Conservation (phyloP, 257 asterid species). For the Solanum gracilifrons region DNA sequence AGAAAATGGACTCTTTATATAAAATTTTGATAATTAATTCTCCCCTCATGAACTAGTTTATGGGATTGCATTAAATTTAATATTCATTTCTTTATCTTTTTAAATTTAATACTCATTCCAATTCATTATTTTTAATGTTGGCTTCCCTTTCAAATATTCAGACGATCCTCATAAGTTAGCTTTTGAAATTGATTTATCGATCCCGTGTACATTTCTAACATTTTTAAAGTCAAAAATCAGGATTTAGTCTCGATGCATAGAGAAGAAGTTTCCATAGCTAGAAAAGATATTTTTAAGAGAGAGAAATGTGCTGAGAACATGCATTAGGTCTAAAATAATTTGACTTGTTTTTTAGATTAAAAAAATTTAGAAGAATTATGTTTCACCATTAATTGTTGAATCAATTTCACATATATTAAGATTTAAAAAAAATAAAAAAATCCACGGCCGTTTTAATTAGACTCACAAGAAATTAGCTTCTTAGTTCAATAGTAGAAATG, state of each 20-base stretch:
- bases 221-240: neutral
- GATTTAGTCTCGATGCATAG: neutral
- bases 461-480: neutral
- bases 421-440: neutral
- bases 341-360: neutral
- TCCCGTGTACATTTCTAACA: neutral
- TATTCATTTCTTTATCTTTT: neutral
- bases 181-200: neutral
- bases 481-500: no score
- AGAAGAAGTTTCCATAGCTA: neutral
- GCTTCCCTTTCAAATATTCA: fast-evolving
- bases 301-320: neutral
- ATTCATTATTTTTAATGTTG: neutral
- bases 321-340: neutral
- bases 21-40: fast-evolving
- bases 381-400: neutral
- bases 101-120: neutral
- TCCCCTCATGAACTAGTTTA: neutral
- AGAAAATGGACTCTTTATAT: neutral
- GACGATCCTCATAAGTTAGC: neutral
- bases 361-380: neutral
- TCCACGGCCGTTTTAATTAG: neutral
- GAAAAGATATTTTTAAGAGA: neutral
- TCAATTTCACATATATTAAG: neutral
- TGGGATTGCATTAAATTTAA: neutral